Base-by-base conservation (phyloP, 2,329 filamentous ascomycete genomes). In the Dactylellina leptospora region DNA sequence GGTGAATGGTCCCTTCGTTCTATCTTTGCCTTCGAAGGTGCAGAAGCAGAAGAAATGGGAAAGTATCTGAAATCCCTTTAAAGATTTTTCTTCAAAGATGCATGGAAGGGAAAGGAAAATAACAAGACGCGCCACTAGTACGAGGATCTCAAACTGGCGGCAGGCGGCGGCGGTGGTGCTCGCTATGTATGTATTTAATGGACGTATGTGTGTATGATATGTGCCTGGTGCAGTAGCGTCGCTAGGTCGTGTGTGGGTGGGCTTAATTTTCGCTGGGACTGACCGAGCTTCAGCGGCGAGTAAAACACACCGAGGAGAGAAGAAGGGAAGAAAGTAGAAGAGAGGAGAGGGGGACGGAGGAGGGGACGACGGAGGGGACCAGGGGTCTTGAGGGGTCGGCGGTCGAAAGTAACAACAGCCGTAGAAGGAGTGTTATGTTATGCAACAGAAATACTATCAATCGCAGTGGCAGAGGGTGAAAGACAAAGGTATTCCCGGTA, bases 261-360 rank as follows among this genome's bases (percentile, higher is more conserved):
- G 53, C 11, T 33, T 33, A 6, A 5, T 11, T 11, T 50, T 58
- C 45, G 58, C 53, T 54, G 47, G 68, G 68, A 61, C 68, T 64
- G 68, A 64, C 68, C 68, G 68, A 72, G 54, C 68, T 72, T 63
- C 68, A 72, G 59, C 64, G 56, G 68, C 68, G 51, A 56, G 58
- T 71, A 63, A n/a, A 71, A 71, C 56, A 62, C 47, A 47, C 38
- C 60, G 30, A 53, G 50, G 50, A 56, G 16, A 27, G 42, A 51
- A 25, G 33, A 50, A 27, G 30, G 9, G 5, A 38, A 16, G 6
- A 25, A 27, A 27, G 25, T 40, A 45, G 28, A 36, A 44, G 40
- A 30, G 59, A 54, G 58, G 45, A 40, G 59, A 22, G 30, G 47
- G 56, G 30, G 30, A 40, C 16, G 22, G 6, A 18, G 44, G 30